Percentiles rank a stretch among this genome's conserved stretches.
phyloP scores from a whole-genome alignment of 1,284 basidiomycete genomes.

The Ustilago bromivora region DNA sequence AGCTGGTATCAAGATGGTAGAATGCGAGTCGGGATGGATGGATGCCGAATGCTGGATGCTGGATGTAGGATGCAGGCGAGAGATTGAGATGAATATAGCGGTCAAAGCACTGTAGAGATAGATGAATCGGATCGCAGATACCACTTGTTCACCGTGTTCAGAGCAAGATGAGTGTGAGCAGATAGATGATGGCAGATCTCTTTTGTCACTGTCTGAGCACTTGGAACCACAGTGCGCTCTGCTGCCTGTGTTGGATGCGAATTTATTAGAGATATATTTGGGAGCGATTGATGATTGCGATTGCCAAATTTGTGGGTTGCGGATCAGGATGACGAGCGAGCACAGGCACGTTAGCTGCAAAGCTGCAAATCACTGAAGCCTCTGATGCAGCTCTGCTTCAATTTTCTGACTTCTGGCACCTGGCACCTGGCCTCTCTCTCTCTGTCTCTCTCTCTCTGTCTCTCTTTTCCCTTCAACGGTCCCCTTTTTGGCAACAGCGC shows the following conservation, averaged over 20 bases:
- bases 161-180: slow-evolving; percentile 4
- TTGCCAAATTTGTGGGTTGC: slow-evolving; percentile 7
- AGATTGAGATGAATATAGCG: not conserved
- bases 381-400: slow-evolving; percentile 1
- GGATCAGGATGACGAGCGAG: slow-evolving; percentile 48
- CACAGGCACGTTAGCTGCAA: slow-evolving; percentile 69
- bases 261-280: slow-evolving; percentile 6
- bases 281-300: slow-evolving; percentile 2
- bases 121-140: not conserved
- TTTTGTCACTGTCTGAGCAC: not conserved
- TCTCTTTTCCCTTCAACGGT: not conserved
- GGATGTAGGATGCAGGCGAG: not conserved
- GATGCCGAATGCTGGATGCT: not conserved
- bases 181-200: slow-evolving; percentile 10
- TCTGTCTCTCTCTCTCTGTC: not conserved
- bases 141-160: not conserved
- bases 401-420: no score
- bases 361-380: slow-evolving; percentile 71
- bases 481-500: not conserved
- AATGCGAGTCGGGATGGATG: slow-evolving; percentile 3
- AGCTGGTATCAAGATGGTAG: slow-evolving; percentile 1
- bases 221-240: not conserved
- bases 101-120: not conserved
- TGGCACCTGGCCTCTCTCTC: not conserved
- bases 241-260: slow-evolving; percentile 11